Conservation (phyloP, 257 asterid genomes). For the Capsicum baccatum region DNA sequence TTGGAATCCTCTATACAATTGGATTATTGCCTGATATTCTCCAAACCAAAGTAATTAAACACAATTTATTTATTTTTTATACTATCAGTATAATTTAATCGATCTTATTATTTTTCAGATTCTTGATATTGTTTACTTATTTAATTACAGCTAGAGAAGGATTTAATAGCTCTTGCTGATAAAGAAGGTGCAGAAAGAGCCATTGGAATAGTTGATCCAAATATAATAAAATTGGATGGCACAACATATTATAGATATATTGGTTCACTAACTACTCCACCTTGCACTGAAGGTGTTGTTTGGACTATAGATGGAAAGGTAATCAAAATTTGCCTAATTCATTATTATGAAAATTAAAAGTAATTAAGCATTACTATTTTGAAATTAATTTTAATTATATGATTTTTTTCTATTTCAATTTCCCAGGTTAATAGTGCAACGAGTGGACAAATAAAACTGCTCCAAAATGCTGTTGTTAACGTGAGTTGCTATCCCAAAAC, state of each 20-base stretch:
- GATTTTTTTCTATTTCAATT: not conserved
- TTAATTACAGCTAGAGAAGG: constrained; percentile 40
- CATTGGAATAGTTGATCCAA: constrained; percentile 49
- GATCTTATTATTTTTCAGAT: not conserved
- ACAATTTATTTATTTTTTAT: not conserved
- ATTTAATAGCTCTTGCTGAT: constrained; percentile 37
- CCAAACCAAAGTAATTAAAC: not conserved
- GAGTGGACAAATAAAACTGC: constrained; percentile 51
- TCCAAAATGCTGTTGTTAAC: constrained; percentile 62
- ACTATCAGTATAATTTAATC: not conserved
- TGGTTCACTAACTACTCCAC: constrained; percentile 77
- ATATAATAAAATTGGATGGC: constrained; percentile 46
- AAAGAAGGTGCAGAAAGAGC: constrained; percentile 28
- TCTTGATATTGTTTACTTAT: not conserved
- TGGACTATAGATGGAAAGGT: constrained; percentile 66
- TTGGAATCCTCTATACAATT: constrained; percentile 47
- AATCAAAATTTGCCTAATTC: not conserved
- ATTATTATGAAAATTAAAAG: not conserved
- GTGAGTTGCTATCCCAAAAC: constrained; percentile 40
- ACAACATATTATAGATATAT: constrained; percentile 54
- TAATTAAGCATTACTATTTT: not conserved
- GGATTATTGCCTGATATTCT: constrained; percentile 5
- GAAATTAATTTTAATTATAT: not conserved
- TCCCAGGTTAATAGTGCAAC: constrained; percentile 57
- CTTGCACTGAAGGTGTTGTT: constrained; percentile 54